Conservation (phyloP, 352 stramenopile genomes). For the Globisporangium spiculum region DNA sequence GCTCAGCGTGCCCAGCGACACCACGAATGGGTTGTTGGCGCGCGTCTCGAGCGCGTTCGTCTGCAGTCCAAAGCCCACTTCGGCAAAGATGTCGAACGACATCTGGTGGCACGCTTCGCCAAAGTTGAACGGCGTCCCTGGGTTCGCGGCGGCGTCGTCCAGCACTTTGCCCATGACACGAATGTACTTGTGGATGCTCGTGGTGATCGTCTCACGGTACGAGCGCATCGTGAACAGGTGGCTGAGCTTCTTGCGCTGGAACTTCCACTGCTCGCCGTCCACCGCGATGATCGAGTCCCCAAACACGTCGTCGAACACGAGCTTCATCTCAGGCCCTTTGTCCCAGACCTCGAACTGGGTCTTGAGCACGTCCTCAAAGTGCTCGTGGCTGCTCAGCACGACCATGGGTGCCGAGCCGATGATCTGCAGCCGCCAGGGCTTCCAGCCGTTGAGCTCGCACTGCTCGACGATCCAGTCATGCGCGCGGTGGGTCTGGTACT, state of each 20-base stretch:
- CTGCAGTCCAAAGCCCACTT: slow-evolving; percentile 47
- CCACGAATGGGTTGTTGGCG: slow-evolving; percentile 42
- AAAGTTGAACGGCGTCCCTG: slow-evolving; percentile 10
- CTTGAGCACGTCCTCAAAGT: slow-evolving; percentile 45
- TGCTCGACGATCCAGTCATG: slow-evolving; percentile 51
- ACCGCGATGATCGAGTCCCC: slow-evolving; percentile 55
- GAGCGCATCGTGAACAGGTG: slow-evolving; percentile 72
- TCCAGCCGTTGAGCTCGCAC: slow-evolving; percentile 30
- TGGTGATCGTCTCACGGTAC: slow-evolving; percentile 33
- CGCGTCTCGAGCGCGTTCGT: slow-evolving; percentile 38
- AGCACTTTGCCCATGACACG: slow-evolving; percentile 28
- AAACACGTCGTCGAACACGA: slow-evolving; percentile 43
- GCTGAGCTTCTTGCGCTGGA: slow-evolving; percentile 69
- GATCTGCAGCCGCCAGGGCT: slow-evolving; percentile 36
- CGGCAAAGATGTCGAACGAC: slow-evolving; percentile 50
- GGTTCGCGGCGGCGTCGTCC: slow-evolving; percentile 2
- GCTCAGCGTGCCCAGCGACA: slow-evolving; percentile 1
- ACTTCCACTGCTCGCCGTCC: slow-evolving; percentile 44
- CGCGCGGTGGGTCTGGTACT: slow-evolving; percentile 34
- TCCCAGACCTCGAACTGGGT: slow-evolving; percentile 69
- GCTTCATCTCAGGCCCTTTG: slow-evolving; percentile 46
- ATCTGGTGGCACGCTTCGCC: slow-evolving; percentile 43
- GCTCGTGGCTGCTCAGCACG: slow-evolving; percentile 34
- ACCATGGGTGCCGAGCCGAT: slow-evolving; percentile 34
- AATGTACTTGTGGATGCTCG: slow-evolving; percentile 41